Conservation (phyloP, 2,329 filamentous ascomycete genomes). For the Talaromyces sp. region DNA sequence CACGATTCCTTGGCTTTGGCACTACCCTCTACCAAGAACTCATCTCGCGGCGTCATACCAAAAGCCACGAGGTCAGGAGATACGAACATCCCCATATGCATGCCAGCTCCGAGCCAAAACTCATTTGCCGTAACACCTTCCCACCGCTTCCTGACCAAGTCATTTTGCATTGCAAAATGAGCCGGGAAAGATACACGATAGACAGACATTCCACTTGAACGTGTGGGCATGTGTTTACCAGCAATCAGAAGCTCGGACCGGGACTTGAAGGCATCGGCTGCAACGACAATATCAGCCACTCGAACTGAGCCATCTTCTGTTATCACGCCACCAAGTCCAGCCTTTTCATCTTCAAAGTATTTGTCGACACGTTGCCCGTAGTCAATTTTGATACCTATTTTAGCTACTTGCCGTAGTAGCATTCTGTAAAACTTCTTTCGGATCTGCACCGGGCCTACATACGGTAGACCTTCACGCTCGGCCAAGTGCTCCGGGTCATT, state of each 20-base stretch:
- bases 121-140: background rate
- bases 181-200: background rate
- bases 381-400: background rate
- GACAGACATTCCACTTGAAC: background rate
- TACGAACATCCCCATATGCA: background rate
- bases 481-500: background rate
- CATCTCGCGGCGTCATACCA: background rate
- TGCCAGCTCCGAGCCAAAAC: background rate
- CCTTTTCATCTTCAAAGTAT: background rate
- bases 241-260: background rate
- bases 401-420: background rate
- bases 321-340: background rate
- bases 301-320: background rate
- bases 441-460: background rate
- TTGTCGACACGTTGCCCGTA: background rate
- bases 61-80: background rate
- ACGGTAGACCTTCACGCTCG: background rate
- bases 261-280: background rate
- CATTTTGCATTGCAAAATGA: background rate
- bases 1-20: background rate
- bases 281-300: conserved; percentile 1
- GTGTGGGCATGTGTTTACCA: background rate
- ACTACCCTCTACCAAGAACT: background rate
- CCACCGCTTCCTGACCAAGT: background rate
- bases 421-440: background rate